phyloP scores from a whole-genome alignment of 164 flowering plant genomes.

The Kingdonia uniflora region DNA sequence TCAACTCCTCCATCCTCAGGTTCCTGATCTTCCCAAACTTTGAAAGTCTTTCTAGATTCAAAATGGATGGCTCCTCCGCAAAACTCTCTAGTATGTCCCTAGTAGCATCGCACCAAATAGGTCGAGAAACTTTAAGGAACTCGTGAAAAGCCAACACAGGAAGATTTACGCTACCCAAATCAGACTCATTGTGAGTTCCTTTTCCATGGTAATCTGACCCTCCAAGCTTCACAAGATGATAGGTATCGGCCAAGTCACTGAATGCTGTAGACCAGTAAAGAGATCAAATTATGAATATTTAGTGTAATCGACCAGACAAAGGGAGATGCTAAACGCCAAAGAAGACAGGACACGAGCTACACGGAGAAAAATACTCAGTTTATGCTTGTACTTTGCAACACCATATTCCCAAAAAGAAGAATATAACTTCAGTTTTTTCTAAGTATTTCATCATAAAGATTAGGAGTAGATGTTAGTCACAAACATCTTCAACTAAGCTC shows the following conservation, averaged over 20 bases:
- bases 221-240: slow-evolving; percentile 74
- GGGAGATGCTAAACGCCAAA: too few relatives aligned
- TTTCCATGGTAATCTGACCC: slow-evolving; percentile 93
- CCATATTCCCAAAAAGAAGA: too few relatives aligned
- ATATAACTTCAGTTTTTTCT: too few relatives aligned
- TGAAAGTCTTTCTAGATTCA: slow-evolving; percentile 34
- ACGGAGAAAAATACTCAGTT: background rate
- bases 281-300: background rate
- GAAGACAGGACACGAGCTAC: background rate
- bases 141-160: slow-evolving; percentile 48
- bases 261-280: slow-evolving; percentile 24
- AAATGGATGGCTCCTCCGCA: slow-evolving; percentile 53
- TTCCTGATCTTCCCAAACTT: slow-evolving; percentile 32
- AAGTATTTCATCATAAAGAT: too few relatives aligned
- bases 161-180: slow-evolving; percentile 74
- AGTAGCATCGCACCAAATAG: slow-evolving; percentile 70
- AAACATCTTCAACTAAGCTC: too few relatives aligned
- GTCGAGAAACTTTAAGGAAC: slow-evolving; percentile 72
- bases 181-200: slow-evolving; percentile 65
- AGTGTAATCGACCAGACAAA: background rate
- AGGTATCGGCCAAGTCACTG: slow-evolving; percentile 68
- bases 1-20: slow-evolving; percentile 16
- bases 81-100: slow-evolving; percentile 35
- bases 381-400: too few relatives aligned
- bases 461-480: too few relatives aligned